These are phyloP conservation scores for Poa pratensis DNA, from an alignment of 176 grass and related monocot genomes.

Conservation along the genomic window DNA sequence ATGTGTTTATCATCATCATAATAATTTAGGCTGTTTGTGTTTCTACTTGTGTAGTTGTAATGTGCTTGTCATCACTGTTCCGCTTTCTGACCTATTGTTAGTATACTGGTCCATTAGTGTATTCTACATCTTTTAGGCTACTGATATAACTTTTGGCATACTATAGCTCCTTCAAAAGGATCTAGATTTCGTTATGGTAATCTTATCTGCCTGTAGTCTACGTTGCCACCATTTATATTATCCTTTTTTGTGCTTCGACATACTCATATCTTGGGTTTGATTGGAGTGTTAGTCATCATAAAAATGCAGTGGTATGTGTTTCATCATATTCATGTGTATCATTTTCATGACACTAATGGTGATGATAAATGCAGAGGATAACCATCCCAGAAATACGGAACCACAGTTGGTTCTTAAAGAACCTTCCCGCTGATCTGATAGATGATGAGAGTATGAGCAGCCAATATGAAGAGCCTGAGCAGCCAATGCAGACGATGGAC, in stretches of 20 bases:
- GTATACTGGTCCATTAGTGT: not conserved
- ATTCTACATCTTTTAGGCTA: not conserved
- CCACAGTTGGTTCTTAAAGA: conserved; percentile 75
- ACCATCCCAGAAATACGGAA: conserved; percentile 68
- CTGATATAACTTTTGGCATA: not conserved
- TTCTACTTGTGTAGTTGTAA: not conserved
- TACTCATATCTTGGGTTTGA: not conserved
- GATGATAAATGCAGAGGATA: conserved; percentile 58
- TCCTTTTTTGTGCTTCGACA: not conserved
- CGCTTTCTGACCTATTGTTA: not conserved
- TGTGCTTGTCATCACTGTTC: not conserved
- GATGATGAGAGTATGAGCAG: conserved; percentile 65
- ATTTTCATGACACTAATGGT: not conserved
- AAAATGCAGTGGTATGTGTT: not conserved
- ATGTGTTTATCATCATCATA: conserved; percentile 2
- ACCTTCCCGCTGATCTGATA: conserved; percentile 73
- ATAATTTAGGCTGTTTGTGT: not conserved
- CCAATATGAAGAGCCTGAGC: conserved; percentile 78
- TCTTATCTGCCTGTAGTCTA: not conserved
- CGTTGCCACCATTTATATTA: not conserved
- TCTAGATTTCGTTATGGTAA: not conserved
- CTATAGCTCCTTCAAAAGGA: not conserved
- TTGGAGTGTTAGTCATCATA: not conserved
- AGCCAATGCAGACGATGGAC: conserved; percentile 82
- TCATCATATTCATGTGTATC: conserved; percentile 7